These are phyloP conservation scores for Lactarius psammicola DNA, from an alignment of 768 basidiomycete species.

Conservation along the genomic window DNA sequence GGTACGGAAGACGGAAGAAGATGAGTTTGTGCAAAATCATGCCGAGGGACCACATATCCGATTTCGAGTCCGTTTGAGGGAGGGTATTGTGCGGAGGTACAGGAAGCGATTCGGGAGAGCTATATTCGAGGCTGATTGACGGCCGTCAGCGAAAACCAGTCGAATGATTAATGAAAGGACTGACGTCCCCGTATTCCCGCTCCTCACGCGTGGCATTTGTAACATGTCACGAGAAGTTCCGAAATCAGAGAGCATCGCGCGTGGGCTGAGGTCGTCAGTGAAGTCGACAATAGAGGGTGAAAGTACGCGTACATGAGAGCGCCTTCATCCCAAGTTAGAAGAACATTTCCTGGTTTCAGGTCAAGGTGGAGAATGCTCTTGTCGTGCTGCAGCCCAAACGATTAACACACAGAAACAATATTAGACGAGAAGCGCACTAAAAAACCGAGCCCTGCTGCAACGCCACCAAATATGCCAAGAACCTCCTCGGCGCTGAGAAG, in stretches of 20 bases:
- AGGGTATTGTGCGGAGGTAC: conserved; percentile 63
- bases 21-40: conserved; percentile 94
- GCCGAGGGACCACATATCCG: conserved; percentile 97
- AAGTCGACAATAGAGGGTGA: background rate
- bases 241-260: conserved; percentile 95
- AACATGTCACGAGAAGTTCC: conserved; percentile 93
- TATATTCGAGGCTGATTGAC: conserved; percentile 24
- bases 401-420: background rate
- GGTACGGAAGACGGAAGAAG: conserved; percentile 88
- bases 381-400: conserved; percentile 54
- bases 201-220: conserved; percentile 60
- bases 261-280: conserved; percentile 52
- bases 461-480: conserved; percentile 74
- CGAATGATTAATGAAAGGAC: conserved; percentile 34
- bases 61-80: conserved; percentile 75
- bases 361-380: conserved; percentile 89
- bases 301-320: conserved; percentile 59
- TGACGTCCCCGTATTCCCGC: conserved; percentile 94
- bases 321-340: conserved; percentile 90
- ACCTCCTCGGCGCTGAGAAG: conserved; percentile 84
- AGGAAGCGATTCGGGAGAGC: conserved; percentile 73
- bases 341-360: conserved; percentile 90
- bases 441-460: conserved; percentile 84
- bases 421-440: conserved; percentile 51
- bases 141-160: background rate